phyloP scores from a whole-genome alignment of 2,329 filamentous ascomycete genomes.

The Xylaria sp. region DNA sequence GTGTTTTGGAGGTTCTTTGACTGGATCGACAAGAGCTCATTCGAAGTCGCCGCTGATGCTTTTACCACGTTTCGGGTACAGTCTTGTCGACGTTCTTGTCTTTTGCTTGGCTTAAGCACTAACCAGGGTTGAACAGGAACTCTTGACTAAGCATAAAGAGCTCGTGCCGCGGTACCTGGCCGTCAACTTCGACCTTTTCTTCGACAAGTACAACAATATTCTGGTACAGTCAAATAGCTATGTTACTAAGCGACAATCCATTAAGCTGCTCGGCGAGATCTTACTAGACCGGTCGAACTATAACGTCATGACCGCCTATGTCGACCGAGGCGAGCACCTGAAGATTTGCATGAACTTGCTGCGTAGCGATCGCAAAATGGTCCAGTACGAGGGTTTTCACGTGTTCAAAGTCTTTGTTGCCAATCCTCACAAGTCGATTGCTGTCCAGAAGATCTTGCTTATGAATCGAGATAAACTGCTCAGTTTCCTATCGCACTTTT shows the following conservation, averaged over 20 bases:
- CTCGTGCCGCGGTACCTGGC: constrained; percentile 88
- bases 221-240: constrained; percentile 94
- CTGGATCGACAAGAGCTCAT: constrained; percentile 96
- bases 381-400: constrained; percentile 98
- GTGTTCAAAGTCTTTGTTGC: constrained; percentile 99
- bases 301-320: constrained; percentile 97
- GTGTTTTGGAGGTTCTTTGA: constrained; percentile 98
- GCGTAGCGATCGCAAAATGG: constrained; percentile 96
- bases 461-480: constrained; percentile 95
- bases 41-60: constrained; percentile 96
- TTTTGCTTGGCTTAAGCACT: constrained; percentile 18
- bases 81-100: not conserved
- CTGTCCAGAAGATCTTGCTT: constrained; percentile 93
- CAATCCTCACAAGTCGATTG: constrained; percentile 97
- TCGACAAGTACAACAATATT: constrained; percentile 86
- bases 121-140: constrained; percentile 65
- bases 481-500: constrained; percentile 87
- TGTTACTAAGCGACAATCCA: constrained; percentile 97
- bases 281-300: constrained; percentile 96
- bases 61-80: constrained; percentile 94
- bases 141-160: constrained; percentile 92
- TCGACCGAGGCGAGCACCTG: constrained; percentile 92
- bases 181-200: constrained; percentile 94
- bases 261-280: constrained; percentile 96
- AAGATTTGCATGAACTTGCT: constrained; percentile 99